Conservation (phyloP, 371 early-diverging fungal species). For the Mortierella sp. region DNA sequence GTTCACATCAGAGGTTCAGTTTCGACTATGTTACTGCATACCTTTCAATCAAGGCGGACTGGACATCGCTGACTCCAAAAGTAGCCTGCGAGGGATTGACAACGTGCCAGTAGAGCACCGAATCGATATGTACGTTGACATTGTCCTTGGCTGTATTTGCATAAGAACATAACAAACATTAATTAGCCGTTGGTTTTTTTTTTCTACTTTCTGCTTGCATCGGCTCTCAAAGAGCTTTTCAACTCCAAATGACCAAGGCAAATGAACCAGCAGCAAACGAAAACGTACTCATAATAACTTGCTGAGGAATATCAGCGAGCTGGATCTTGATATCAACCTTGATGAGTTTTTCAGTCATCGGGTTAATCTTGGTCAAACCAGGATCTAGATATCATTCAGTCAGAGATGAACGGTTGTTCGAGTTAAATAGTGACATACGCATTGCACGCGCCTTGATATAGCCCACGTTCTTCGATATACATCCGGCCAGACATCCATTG, state of each 20-base stretch:
- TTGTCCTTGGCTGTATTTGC: slow-evolving; percentile 39
- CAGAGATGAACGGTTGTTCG: not conserved
- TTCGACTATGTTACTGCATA: not conserved
- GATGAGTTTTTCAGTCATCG: slow-evolving; percentile 77
- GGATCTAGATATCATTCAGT: slow-evolving; percentile 68
- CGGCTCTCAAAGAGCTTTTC: not conserved
- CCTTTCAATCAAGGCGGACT: slow-evolving; percentile 81
- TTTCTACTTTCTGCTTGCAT: not conserved
- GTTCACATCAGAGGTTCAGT: not conserved
- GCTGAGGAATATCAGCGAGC: slow-evolving; percentile 42
- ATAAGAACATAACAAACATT: not conserved
- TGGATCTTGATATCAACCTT: slow-evolving; percentile 65
- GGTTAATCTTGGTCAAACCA: slow-evolving; percentile 88
- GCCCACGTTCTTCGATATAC: no score
- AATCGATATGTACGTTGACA: slow-evolving; percentile 74
- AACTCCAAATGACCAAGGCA: not conserved
- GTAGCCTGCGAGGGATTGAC: slow-evolving; percentile 87
- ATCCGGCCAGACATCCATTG: no score
- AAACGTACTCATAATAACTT: slow-evolving; percentile 48
- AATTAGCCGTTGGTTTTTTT: not conserved
- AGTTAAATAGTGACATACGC: no score
- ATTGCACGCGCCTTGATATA: no score
- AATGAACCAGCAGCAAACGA: no score
- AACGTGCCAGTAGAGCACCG: slow-evolving; percentile 91
- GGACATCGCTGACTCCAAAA: slow-evolving; percentile 84